Conservation (phyloP, 257 asterid species). For the Salvia miltiorrhiza region DNA sequence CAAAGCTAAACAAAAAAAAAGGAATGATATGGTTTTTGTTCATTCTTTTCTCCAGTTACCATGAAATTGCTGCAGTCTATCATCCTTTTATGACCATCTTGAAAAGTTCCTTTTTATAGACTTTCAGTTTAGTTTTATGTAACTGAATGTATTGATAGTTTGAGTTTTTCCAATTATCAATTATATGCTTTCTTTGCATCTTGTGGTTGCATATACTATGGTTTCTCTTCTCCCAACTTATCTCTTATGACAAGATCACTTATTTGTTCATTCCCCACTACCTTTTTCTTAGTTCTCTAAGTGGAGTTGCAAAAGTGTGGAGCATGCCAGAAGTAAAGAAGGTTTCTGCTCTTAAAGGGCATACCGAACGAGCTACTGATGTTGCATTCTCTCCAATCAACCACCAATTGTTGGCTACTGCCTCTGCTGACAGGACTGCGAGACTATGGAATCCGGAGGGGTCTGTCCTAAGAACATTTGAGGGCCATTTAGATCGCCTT, state of each 20-base stretch:
- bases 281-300: conserved; percentile 53
- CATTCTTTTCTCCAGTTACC: not conserved
- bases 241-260: not conserved
- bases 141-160: not conserved
- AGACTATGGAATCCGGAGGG: conserved; percentile 76
- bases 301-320: conserved; percentile 84
- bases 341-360: conserved; percentile 80
- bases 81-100: not conserved
- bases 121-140: conserved; percentile 1
- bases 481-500: conserved; percentile 94
- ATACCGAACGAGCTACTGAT: conserved; percentile 89
- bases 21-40: not conserved
- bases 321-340: conserved; percentile 68
- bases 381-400: conserved; percentile 73
- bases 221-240: not conserved
- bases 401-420: conserved; percentile 72
- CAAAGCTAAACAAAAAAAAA: not conserved
- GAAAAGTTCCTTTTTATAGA: not conserved
- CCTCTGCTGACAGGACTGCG: conserved; percentile 93
- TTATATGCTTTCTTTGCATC: conserved; percentile 1
- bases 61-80: not conserved
- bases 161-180: conserved; percentile 1
- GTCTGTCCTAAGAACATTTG: conserved; percentile 57
- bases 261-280: not conserved
- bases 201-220: not conserved